Conservation (phyloP, 768 basidiomycete species). For the Boletus subcaerulescens region DNA sequence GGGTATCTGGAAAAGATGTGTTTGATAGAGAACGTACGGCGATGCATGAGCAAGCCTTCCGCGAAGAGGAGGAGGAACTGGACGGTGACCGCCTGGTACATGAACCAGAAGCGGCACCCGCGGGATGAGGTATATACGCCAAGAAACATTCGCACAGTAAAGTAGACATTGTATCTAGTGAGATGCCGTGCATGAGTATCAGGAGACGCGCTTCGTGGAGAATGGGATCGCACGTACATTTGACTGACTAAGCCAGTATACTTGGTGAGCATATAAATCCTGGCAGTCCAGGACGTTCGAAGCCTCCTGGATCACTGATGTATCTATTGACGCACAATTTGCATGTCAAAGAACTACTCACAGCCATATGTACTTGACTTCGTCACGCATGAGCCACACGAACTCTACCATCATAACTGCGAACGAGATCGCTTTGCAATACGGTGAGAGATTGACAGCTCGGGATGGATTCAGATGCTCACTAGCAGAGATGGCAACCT, state of each 20-base stretch:
- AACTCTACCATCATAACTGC: slow-evolving; percentile 19
- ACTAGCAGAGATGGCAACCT: slow-evolving; percentile 15
- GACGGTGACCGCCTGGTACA: slow-evolving; percentile 11
- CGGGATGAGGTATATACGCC: slow-evolving; percentile 1
- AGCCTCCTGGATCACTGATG: slow-evolving; percentile 3
- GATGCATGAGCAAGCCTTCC: slow-evolving; percentile 15
- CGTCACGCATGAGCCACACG: slow-evolving; percentile 9
- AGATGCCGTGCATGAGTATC: neutral
- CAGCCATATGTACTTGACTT: slow-evolving; percentile 20
- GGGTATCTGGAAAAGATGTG: neutral
- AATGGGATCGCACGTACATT: slow-evolving; percentile 10
- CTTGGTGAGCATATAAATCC: slow-evolving; percentile 10
- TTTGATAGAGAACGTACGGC: slow-evolving; percentile 9
- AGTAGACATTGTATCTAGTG: slow-evolving; percentile 21
- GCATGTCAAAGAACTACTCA: slow-evolving; percentile 2
- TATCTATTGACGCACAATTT: neutral
- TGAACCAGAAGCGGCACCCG: slow-evolving; percentile 17
- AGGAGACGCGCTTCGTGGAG: neutral
- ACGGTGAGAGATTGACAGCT: neutral
- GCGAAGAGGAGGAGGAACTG: slow-evolving; percentile 15
- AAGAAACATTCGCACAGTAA: slow-evolving; percentile 17
- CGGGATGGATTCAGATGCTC: neutral
- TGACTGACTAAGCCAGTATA: slow-evolving; percentile 17
- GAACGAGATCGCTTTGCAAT: slow-evolving; percentile 2
- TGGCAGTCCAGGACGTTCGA: slow-evolving; percentile 5